These are phyloP conservation scores for Babesia bigemina DNA, from an alignment of 169 alveolate genomes.

Conservation along the genomic window DNA sequence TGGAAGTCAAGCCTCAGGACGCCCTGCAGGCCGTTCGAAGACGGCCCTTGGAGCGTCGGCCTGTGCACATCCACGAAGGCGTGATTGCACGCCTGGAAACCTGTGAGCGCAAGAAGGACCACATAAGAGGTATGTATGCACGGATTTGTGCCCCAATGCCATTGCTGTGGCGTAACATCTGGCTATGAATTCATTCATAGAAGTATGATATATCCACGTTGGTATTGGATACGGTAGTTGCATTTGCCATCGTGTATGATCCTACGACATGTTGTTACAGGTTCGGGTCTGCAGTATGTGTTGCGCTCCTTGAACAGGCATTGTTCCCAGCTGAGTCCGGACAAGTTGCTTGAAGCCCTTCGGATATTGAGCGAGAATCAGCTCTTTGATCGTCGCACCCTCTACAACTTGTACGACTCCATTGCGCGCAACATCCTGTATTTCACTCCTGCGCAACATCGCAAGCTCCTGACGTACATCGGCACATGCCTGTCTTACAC, in stretches of 20 bases:
- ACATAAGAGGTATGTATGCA: conserved; percentile 8
- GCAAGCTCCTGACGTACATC: conserved; percentile 9
- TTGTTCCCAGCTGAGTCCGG: conserved; percentile 34
- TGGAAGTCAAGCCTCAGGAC: neutral
- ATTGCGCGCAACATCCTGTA: conserved; percentile 27
- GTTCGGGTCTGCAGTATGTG: conserved; percentile 31
- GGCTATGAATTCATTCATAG: too few species aligned
- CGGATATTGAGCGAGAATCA: conserved; percentile 38
- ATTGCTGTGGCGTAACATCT: neutral
- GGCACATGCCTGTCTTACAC: conserved; percentile 21
- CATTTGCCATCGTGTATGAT: neutral
- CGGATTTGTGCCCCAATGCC: too few species aligned
- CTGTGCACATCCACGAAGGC: conserved; percentile 25
- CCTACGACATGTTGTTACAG: neutral
- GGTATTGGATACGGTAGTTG: too few species aligned
- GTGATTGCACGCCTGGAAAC: conserved; percentile 34
- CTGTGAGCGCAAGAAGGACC: conserved; percentile 23
- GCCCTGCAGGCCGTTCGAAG: conserved; percentile 5
- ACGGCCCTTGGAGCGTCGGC: conserved; percentile 14
- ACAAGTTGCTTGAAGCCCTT: conserved; percentile 21
- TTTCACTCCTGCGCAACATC: conserved; percentile 29
- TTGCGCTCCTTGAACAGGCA: conserved; percentile 12
- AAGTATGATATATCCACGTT: too few species aligned
- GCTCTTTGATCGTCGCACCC: conserved; percentile 34
- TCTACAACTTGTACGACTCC: conserved; percentile 24